Evolutionary conservation across 257 asterid species (phyloP).

Genomic region (Primulina huaijiensis): DNA sequence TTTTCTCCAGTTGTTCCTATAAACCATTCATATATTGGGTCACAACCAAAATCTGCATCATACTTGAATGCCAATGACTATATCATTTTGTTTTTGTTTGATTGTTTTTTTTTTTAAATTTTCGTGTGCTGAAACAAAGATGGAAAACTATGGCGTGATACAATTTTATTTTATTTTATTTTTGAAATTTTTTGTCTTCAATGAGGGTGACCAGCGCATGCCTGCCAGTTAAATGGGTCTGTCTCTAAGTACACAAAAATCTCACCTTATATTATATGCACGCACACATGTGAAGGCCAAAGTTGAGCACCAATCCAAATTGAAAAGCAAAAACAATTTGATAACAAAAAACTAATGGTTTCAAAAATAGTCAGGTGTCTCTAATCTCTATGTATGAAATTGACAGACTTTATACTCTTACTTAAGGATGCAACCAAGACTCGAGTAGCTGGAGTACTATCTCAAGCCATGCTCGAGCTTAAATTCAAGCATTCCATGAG

Average conservation of each 20-base stretch:
- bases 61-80: neutral
- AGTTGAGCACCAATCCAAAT: neutral
- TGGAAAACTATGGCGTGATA: neutral
- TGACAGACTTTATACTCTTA: too few relatives aligned
- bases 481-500: neutral
- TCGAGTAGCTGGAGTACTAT: neutral
- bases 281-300: neutral
- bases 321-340: neutral
- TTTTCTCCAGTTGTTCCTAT: slow-evolving; percentile 81
- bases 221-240: neutral
- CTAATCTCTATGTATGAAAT: too few relatives aligned
- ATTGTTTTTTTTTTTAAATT: too few relatives aligned
- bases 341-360: neutral
- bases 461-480: neutral
- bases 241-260: too few relatives aligned
- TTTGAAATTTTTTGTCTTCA: too few relatives aligned
- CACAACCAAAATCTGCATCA: neutral
- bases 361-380: too few relatives aligned
- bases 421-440: neutral
- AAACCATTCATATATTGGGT: neutral
- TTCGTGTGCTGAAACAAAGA: too few relatives aligned
- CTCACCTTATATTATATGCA: neutral
- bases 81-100: neutral
- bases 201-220: neutral
- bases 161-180: too few relatives aligned